Percentiles rank a stretch among this genome's conserved stretches.
Conservation (phyloP, 2,329 filamentous ascomycete genomes). For the Pseudophaeomoniella oleicola region DNA sequence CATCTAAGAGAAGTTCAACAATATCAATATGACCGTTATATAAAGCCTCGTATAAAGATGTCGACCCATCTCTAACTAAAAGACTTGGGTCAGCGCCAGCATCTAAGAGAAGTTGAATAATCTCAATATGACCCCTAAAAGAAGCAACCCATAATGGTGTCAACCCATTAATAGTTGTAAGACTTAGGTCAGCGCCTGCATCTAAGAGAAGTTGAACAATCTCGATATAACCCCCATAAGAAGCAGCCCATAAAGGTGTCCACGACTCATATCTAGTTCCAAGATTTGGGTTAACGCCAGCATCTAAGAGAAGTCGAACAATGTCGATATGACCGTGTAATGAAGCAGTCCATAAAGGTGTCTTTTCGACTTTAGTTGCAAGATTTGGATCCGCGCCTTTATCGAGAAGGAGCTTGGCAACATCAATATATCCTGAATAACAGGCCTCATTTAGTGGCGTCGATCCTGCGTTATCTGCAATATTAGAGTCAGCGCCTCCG, state of each 20-base stretch:
- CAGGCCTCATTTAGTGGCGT: slow-evolving; percentile 50
- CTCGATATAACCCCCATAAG: background rate
- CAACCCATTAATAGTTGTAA: background rate
- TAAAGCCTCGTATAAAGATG: background rate
- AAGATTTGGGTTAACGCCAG: background rate
- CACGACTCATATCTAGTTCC: too few species aligned
- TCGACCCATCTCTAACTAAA: too few species aligned
- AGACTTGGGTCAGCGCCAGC: slow-evolving; percentile 1
- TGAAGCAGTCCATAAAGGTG: background rate
- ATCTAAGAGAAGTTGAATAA: slow-evolving; percentile 3
- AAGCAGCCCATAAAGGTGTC: background rate
- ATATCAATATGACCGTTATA: background rate
- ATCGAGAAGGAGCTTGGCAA: slow-evolving; percentile 39
- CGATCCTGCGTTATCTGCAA: slow-evolving; percentile 46
- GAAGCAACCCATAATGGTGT: slow-evolving; percentile 6
- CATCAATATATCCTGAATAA: slow-evolving; percentile 39
- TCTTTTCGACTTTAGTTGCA: too few species aligned
- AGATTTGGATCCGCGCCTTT: slow-evolving; percentile 53
- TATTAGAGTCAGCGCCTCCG: slow-evolving; percentile 44
- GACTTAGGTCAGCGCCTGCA: slow-evolving; percentile 3
- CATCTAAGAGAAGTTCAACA: background rate
- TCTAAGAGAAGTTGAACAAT: slow-evolving; percentile 3
- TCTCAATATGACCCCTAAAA: slow-evolving; percentile 1
- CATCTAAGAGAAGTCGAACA: background rate
- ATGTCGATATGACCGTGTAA: background rate